Conservation (phyloP, 2,329 filamentous ascomycete genomes). For the Orbilia blumenaviensis region DNA sequence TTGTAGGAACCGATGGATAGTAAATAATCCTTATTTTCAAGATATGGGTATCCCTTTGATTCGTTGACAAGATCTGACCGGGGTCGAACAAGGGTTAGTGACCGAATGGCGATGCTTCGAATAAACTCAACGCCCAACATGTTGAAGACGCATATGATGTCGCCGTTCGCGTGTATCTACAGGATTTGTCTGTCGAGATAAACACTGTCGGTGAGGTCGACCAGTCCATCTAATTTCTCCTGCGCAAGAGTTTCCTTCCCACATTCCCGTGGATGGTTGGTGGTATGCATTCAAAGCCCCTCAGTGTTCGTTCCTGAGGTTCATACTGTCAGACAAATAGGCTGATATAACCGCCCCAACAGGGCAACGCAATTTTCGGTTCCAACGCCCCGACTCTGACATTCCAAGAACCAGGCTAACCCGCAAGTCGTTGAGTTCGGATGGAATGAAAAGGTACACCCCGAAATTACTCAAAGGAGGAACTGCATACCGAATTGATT, state of each 20-base stretch:
- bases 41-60: neutral
- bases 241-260: neutral
- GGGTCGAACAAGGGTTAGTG: constrained; percentile 7
- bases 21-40: neutral
- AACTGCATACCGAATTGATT: neutral
- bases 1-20: constrained; percentile 38
- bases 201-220: neutral
- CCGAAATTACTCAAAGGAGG: neutral
- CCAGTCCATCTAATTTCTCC: neutral
- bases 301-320: neutral
- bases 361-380: constrained; percentile 6
- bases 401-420: neutral
- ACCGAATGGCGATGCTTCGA: constrained; percentile 26
- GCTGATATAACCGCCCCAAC: constrained; percentile 9
- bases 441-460: constrained; percentile 2
- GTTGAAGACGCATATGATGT: neutral
- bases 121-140: constrained; percentile 37
- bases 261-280: constrained; percentile 18
- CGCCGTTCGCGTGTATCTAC: neutral
- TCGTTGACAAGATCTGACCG: neutral
- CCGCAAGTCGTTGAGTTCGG: neutral
- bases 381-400: neutral
- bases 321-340: neutral
- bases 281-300: constrained; percentile 2
- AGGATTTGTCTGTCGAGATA: neutral